A percentile compares a stretch with the other conserved stretches of the same genome.
These are phyloP conservation scores for Fomitopsis pinicola DNA, from an alignment of 1,284 basidiomycete species.

Conservation along the genomic window DNA sequence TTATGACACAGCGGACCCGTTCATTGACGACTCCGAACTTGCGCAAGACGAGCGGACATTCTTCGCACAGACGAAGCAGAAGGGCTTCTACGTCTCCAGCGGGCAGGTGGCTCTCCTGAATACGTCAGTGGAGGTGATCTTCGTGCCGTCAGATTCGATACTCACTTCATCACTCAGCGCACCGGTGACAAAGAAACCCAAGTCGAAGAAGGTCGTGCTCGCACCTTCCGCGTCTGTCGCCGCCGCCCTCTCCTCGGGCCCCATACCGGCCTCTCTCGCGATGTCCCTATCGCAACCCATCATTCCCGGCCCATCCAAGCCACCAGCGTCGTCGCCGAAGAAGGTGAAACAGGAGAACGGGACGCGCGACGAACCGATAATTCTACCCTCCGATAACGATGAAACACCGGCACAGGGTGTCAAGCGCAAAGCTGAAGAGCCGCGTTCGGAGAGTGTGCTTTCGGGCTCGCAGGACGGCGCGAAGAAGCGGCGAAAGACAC, in stretches of 20 bases:
- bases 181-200: constrained; percentile 53
- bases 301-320: constrained; percentile 16
- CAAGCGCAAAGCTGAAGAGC: constrained; percentile 27
- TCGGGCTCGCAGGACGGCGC: constrained; percentile 10
- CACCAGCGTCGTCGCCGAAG: constrained; percentile 9
- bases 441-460: constrained; percentile 6
- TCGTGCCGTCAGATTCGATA: not conserved
- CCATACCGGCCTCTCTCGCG: constrained; percentile 20
- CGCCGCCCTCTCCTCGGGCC: constrained; percentile 27
- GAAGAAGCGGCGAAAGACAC: constrained; percentile 64
- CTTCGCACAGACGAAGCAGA: constrained; percentile 90
- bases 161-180: constrained; percentile 21
- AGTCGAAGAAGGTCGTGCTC: constrained; percentile 49
- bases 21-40: constrained; percentile 97
- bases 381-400: constrained; percentile 38
- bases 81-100: constrained; percentile 90
- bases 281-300: constrained; percentile 15
- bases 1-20: constrained; percentile 90
- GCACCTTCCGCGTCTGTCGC: constrained; percentile 26
- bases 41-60: constrained; percentile 86
- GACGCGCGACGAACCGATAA: constrained; percentile 52
- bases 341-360: constrained; percentile 32
- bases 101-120: constrained; percentile 85
- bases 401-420: constrained; percentile 18
- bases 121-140: constrained; percentile 39